Base-by-base conservation (phyloP, 306 rosid genomes). In the Myrica gale region DNA sequence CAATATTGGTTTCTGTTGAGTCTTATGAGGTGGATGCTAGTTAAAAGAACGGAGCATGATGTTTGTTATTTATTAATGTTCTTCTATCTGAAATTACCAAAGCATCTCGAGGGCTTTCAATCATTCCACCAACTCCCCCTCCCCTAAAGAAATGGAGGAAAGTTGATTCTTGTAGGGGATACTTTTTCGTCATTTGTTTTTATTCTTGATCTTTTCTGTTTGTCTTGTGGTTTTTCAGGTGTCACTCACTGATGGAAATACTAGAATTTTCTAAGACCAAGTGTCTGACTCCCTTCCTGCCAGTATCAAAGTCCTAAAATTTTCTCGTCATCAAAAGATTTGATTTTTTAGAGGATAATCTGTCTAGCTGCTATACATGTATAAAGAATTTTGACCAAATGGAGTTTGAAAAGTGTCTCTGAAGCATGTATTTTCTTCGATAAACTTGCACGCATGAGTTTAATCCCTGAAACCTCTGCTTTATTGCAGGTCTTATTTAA, bases 401-500 rank as follows among this genome's bases (percentile, higher is more conserved):
- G 56, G 58, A 58, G 51, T 16, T 20, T 26, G 32, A 26, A 26
- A 16, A 63, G 39, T 15, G 42, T 70, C 15, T 41, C 5, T 51
- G 12, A 37, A 17, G 43, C 15, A 23, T 61, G 12, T 23, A 6
- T 43, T 50, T 5, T 45, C 66, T 26, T 76, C 51, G 37, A 77
- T 65, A 63, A 26, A 61, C 61, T 79, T 37, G 9, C 20, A 57
- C 26, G 65, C 75, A 71, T 69, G 66, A 75, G 45, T 72, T 77
- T 71, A 70, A 71, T 50, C 71, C 50, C 26, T 3, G 45, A 50
- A 43, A 39, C 74, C 72, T 87, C 78, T 85, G 44, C 66, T 77
- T 82, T 81, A 69, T 84, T 87, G 90, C 95, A 94, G 98, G 91
- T 94, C 85, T 84, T 94, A 74, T 92, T 94, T 74, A 94, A 85